Evolutionary conservation across 805 yeast genomes (phyloP).

Genomic region (Lipomyces anomalus): DNA sequence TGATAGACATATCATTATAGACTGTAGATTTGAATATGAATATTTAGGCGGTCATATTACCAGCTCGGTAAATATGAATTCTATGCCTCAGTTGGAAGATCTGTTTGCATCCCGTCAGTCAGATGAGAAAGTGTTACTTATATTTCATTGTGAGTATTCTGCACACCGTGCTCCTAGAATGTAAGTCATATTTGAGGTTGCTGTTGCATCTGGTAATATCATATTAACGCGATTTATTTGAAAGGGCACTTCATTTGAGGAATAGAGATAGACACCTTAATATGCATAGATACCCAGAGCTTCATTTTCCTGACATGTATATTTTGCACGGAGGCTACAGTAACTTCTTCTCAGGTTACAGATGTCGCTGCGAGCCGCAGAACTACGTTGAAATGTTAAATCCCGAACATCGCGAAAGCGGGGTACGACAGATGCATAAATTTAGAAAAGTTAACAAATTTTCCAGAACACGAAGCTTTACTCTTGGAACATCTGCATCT

Average conservation of each 20-base stretch:
- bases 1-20: conserved; percentile 58
- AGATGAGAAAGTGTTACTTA: conserved; percentile 44
- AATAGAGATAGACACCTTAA: conserved; percentile 74
- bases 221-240: neutral
- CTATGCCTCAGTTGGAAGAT: conserved; percentile 62
- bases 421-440: conserved; percentile 50
- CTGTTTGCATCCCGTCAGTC: conserved; percentile 38
- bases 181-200: conserved; percentile 25
- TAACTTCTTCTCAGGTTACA: conserved; percentile 57
- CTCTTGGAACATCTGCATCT: neutral
- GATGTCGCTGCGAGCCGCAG: conserved; percentile 62
- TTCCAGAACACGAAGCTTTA: conserved; percentile 3
- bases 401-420: conserved; percentile 39
- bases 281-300: conserved; percentile 67
- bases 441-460: conserved; percentile 43
- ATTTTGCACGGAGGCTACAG: conserved; percentile 90
- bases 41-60: conserved; percentile 87
- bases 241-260: conserved; percentile 66
- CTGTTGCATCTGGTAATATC: neutral
- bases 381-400: conserved; percentile 85
- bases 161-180: conserved; percentile 89
- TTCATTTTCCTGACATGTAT: conserved; percentile 83
- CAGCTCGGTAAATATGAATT: conserved; percentile 71
- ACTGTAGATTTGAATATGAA: conserved; percentile 91
- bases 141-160: conserved; percentile 94